These are phyloP conservation scores for Candida adriatica DNA, from an alignment of 805 yeast species.

Conservation along the genomic window DNA sequence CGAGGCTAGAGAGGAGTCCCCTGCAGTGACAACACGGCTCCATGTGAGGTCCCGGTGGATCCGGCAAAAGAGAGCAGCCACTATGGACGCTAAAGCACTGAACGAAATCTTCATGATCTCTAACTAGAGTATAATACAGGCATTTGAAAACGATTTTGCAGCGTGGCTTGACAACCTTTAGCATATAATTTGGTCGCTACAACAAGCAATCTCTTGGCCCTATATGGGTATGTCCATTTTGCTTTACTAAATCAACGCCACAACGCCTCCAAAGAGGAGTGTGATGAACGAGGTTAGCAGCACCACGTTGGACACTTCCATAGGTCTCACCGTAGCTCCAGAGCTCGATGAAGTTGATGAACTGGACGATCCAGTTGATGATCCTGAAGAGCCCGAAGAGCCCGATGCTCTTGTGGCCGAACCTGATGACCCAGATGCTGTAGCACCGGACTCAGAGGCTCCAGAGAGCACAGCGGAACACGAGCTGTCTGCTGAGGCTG, in stretches of 20 bases:
- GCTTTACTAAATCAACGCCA: too few relatives aligned
- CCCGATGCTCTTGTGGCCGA: constrained; percentile 9
- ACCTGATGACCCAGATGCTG: constrained; percentile 22
- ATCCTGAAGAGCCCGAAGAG: constrained; percentile 19
- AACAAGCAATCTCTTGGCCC: too few relatives aligned
- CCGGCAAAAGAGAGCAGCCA: constrained; percentile 85
- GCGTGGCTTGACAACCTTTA: too few relatives aligned
- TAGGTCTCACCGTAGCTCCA: constrained; percentile 9
- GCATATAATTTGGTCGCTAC: too few relatives aligned
- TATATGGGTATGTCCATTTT: too few relatives aligned
- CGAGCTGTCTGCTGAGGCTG: constrained; percentile 33
- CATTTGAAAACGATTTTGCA: too few relatives aligned
- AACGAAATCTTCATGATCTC: constrained; percentile 91
- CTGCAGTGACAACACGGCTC: constrained; percentile 44
- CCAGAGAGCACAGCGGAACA: constrained; percentile 31
- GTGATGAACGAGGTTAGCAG: constrained; percentile 24
- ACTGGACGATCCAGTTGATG: constrained; percentile 20
- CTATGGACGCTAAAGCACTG: constrained; percentile 80
- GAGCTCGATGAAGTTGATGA: constrained; percentile 19
- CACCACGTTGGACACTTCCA: constrained; percentile 11
- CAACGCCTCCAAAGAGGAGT: constrained; percentile 38
- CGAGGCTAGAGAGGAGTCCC: constrained; percentile 23
- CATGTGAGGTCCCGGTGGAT: constrained; percentile 85
- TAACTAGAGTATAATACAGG: constrained; percentile 22
- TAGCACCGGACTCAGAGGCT: constrained; percentile 20